Evolutionary conservation across 208 protist species (phyloP).

Genomic region (Crithidia brevicula): DNA sequence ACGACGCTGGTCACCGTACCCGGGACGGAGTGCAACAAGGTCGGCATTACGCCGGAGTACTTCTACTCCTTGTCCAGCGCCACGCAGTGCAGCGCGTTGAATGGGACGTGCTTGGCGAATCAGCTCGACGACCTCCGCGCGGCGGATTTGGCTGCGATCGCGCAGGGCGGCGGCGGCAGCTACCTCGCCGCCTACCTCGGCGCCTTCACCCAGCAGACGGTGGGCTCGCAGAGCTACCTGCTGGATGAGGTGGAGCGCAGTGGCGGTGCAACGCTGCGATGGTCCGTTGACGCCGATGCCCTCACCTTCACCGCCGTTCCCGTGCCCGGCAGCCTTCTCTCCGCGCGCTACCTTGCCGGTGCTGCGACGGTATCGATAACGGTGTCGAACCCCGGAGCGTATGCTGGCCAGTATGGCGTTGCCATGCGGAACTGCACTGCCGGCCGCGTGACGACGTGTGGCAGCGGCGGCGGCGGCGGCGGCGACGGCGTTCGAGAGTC

Average conservation of each 20-base stretch:
- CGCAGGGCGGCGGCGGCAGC: conserved; percentile 28
- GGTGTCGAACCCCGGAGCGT: conserved; percentile 22
- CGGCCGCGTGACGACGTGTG: not conserved
- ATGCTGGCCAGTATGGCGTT: conserved; percentile 24
- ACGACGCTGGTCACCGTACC: conserved; percentile 42
- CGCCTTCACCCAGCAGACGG: conserved; percentile 17
- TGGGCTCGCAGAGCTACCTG: conserved; percentile 22
- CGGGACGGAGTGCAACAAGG: conserved; percentile 65
- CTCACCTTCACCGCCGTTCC: conserved; percentile 39
- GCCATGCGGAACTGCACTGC: conserved; percentile 29
- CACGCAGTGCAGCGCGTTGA: conserved; percentile 33
- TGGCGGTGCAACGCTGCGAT: conserved; percentile 37
- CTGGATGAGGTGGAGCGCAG: conserved; percentile 30
- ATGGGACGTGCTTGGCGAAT: conserved; percentile 52
- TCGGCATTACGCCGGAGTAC: conserved; percentile 61
- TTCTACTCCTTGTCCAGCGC: conserved; percentile 36
- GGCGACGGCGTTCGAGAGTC: conserved; percentile 3
- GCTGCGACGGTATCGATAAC: conserved; percentile 1
- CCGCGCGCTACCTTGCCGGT: conserved; percentile 1
- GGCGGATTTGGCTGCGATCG: conserved; percentile 35
- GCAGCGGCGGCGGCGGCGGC: not conserved
- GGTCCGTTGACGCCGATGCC: conserved; percentile 50
- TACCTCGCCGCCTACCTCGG: conserved; percentile 58
- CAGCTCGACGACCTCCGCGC: conserved; percentile 69
- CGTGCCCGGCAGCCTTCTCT: conserved; percentile 29